Evolutionary conservation across 2,329 filamentous ascomycete genomes (phyloP), one percentile per base, ranked within the genome.

Genomic region (Colletotrichum cuscutae): DNA sequence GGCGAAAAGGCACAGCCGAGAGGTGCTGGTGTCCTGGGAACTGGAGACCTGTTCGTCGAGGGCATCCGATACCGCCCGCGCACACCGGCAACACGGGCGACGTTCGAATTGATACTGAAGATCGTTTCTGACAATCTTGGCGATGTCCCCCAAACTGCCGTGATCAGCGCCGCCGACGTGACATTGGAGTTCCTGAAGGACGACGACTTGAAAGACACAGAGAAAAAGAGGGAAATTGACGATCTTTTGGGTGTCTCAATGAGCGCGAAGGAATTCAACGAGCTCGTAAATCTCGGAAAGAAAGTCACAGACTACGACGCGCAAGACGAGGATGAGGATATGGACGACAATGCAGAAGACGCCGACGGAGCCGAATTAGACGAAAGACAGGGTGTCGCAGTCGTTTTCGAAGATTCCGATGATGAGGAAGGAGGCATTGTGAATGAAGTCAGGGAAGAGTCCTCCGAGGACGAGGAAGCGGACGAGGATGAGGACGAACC

Each of bases 281-380:
- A 98, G 84, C 85, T 99, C 76, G 92, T 98, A 68, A 99, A 98
- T 80, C 86, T 99, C 56, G 95, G 95, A 76, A 99, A 99, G 86
- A 99, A 99, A 85, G 98, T 99, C 75, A 99, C 97, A 62, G 97
- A 99, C 82, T 99, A 98, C 82, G 94, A 98, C 82, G 94, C 94
- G 52, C 95, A 98, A 81, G 96, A 98, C 76, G 97, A 98, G 37
- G 95, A 98, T 75, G 96, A 98, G 76, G 92, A 95, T 71, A 94
- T 95, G 86, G 93, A 90, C 35, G 91, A 92, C 78, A 92, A 90
- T 71, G 89, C 86, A 26, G 90, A 86, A 22, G 94, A 89, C 68
- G 86, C 85, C 4, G 91, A 90, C 74, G 89, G 92, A 58, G 93
- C 90, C 35, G 95, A 98, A 80, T 90, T 98, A 62, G 97, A 98